A percentile compares a stretch with the other conserved stretches of the same genome.
Evolutionary conservation across 2,329 filamentous ascomycete genomes (phyloP).

Genomic region (Penicillium sp.): DNA sequence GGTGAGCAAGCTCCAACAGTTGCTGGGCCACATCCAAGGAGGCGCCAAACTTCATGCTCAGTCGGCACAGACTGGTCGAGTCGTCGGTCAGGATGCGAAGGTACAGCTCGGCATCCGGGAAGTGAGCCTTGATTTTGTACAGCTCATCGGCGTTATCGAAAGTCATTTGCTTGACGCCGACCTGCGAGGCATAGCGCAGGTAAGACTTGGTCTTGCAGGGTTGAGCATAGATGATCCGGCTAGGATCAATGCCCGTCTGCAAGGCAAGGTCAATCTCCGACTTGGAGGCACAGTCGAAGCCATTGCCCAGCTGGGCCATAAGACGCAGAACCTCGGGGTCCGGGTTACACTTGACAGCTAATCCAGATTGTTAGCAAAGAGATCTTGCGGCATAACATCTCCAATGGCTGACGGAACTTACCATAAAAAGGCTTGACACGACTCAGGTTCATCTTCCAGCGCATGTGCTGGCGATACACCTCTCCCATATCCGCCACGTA

Average conservation of each 20-base stretch:
- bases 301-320: slow-evolving; percentile 84
- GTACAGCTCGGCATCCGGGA: slow-evolving; percentile 86
- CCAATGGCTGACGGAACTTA: slow-evolving; percentile 52
- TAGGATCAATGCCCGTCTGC: slow-evolving; percentile 78
- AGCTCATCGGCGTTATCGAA: slow-evolving; percentile 99
- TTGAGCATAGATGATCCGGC: slow-evolving; percentile 97
- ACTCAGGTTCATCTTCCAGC: slow-evolving; percentile 93
- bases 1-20: slow-evolving; percentile 78
- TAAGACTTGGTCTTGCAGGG: slow-evolving; percentile 99
- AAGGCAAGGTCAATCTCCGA: slow-evolving; percentile 93
- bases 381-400: background rate
- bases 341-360: slow-evolving; percentile 98
- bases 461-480: slow-evolving; percentile 96
- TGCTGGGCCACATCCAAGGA: slow-evolving; percentile 79
- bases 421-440: slow-evolving; percentile 97
- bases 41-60: slow-evolving; percentile 97
- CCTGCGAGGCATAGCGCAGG: slow-evolving; percentile 82
- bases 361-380: slow-evolving; percentile 15
- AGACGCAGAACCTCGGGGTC: slow-evolving; percentile 88
- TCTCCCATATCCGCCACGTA: slow-evolving; percentile 98
- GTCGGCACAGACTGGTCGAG: slow-evolving; percentile 87
- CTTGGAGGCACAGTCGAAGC: slow-evolving; percentile 99
- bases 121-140: slow-evolving; percentile 95
- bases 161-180: slow-evolving; percentile 96
- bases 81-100: slow-evolving; percentile 96